Percentiles rank a stretch among this genome's conserved stretches.
Conservation (phyloP, 805 yeast genomes). For the Teunomyces stri region DNA sequence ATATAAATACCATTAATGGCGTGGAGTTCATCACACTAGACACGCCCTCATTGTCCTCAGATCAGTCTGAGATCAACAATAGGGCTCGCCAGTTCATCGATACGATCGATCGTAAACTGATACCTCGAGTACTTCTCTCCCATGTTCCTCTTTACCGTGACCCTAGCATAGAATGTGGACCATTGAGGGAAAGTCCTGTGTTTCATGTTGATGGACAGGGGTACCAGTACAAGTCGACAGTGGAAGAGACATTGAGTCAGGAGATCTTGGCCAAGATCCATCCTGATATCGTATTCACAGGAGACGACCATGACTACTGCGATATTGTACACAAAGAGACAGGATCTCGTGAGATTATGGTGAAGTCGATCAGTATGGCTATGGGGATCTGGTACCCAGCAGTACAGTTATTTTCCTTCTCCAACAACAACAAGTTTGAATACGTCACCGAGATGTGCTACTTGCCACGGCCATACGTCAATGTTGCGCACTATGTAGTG, state of each 20-base stretch:
- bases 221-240: conserved; percentile 25
- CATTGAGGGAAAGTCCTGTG: conserved; percentile 15
- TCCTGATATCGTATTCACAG: conserved; percentile 23
- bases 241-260: conserved; percentile 15
- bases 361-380: conserved; percentile 89
- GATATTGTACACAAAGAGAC: conserved; percentile 55
- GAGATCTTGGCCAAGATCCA: conserved; percentile 14
- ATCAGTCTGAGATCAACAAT: conserved; percentile 9
- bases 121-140: conserved; percentile 21
- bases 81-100: conserved; percentile 15
- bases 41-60: conserved; percentile 18
- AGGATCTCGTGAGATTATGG: conserved; percentile 62
- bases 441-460: conserved; percentile 45
- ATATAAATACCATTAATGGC: conserved; percentile 19
- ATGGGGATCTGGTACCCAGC: conserved; percentile 71
- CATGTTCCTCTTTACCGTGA: conserved; percentile 26
- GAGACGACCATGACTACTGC: conserved; percentile 72
- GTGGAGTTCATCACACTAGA: conserved; percentile 30
- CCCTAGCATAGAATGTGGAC: conserved; percentile 18
- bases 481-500: conserved; percentile 35
- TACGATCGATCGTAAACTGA: conserved; percentile 2
- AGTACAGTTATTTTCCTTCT: conserved; percentile 35
- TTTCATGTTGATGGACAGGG: conserved; percentile 16
- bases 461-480: conserved; percentile 45
- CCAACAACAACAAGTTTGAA: conserved; percentile 8